Base-by-base conservation (phyloP, 2,329 filamentous ascomycete genomes). In the Sclerotinia glacialis region DNA sequence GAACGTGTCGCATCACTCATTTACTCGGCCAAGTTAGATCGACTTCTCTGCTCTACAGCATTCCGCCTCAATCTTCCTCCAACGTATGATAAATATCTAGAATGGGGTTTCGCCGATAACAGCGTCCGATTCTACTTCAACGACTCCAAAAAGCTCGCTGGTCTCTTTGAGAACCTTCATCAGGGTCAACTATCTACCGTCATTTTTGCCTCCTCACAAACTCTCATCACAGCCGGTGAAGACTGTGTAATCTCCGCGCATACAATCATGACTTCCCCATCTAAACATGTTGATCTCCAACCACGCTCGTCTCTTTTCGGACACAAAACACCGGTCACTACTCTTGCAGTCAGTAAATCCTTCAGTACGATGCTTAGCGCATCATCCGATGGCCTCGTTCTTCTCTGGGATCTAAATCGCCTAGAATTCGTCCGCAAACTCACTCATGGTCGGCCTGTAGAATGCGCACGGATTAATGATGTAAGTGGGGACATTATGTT, bases 81-180 rank as follows among this genome's bases (percentile, higher is more conserved):
- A 0, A 80, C 82, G 60, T 96, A 92, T 75, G 93, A 98, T 78
- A 93, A 93, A 72, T 97, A 92, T 74, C 85, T 98, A 71, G 93
- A 97, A 79, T 98, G 94, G 94, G 94, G 94, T 1, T 98, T 96
- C 73, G 90, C 92, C 0, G 95, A 99, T 77, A 92, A 91, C 72
- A 96, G 92, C 71, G 85, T 99, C 37, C 89, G 95, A 5, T 98
- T 99, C 81, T 97, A 92, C 79, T 86, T 90, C 65, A 88, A 89
- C 58, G 92, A 97, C 71, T 91, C 86, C 67, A 89, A 91, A 74
- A 93, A 92, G 81, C 82, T 90, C 28, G 86, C 96, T 46, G 94
- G 94, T 0, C 83, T 97, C 23, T 97, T 94, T 75, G 95, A 99
- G 77, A 96, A 98, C 75, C 82, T 97, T 2, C 95, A 99, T 76